These are phyloP conservation scores for Elasticomyces elasticus DNA, from an alignment of 495 filamentous ascomycete genomes.

Conservation along the genomic window DNA sequence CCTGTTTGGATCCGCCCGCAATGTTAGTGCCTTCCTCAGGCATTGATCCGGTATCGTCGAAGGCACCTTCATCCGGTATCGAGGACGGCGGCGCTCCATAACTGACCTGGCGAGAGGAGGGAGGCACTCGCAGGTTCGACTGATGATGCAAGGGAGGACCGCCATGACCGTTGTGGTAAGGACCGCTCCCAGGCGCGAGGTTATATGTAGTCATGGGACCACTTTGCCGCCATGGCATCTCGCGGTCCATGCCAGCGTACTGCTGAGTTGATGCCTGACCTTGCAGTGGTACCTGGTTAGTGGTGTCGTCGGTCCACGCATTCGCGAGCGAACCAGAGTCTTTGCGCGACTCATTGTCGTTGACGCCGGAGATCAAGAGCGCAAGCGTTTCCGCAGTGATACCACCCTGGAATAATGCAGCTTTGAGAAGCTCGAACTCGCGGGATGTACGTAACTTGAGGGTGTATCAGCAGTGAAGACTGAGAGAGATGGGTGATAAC, in stretches of 20 bases:
- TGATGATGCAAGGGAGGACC: neutral
- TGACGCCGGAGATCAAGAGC: constrained; percentile 24
- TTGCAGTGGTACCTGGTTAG: neutral
- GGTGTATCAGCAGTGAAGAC: neutral
- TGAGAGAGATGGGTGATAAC: constrained; percentile 20
- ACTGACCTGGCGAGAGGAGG: constrained; percentile 6
- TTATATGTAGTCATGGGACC: neutral
- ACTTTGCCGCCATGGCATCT: neutral
- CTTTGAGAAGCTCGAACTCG: constrained; percentile 48
- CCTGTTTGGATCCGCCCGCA: constrained; percentile 25
- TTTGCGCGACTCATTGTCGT: constrained; percentile 5
- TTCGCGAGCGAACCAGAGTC: constrained; percentile 1
- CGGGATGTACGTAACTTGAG: constrained; percentile 38
- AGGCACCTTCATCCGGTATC: constrained; percentile 6
- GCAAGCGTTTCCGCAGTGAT: constrained; percentile 51
- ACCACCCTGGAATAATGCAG: constrained; percentile 53
- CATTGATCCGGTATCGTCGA: constrained; percentile 2
- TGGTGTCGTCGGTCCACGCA: neutral
- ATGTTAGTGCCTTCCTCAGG: constrained; percentile 35
- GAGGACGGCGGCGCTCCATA: constrained; percentile 11
- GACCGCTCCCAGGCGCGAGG: constrained; percentile 3
- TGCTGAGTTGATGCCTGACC: neutral
- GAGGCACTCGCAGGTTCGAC: neutral
- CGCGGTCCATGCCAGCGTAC: neutral
- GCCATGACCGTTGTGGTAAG: neutral